Evolutionary conservation across 345 rosid species (phyloP).

Genomic region (Citrus australasica): DNA sequence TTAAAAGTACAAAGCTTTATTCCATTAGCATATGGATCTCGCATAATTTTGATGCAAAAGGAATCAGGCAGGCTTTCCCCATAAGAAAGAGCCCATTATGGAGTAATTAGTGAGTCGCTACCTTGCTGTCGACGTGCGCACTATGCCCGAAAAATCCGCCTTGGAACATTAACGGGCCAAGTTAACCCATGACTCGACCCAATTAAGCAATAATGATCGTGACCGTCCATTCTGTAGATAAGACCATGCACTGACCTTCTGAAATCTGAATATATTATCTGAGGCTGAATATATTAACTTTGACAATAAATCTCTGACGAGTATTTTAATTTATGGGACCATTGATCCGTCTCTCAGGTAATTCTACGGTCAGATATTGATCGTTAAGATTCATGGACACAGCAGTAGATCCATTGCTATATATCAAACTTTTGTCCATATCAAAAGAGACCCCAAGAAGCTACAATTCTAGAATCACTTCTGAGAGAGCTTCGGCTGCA

Average conservation of each 20-base stretch:
- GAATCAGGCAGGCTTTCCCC: slow-evolving; percentile 40
- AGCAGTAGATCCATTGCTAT: not conserved
- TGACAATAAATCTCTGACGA: not conserved
- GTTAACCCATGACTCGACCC: not conserved
- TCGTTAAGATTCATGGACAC: not conserved
- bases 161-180: not conserved
- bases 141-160: slow-evolving; percentile 18
- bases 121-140: not conserved
- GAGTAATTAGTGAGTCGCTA: slow-evolving; percentile 18
- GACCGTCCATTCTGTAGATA: not conserved
- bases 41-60: slow-evolving; percentile 40
- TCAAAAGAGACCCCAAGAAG: not conserved
- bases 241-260: not conserved
- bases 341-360: not conserved
- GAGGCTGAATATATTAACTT: not conserved
- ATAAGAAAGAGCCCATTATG: slow-evolving; percentile 10
- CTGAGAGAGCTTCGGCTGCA: not conserved
- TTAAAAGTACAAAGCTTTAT: slow-evolving; percentile 17
- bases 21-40: slow-evolving; percentile 18
- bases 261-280: not conserved
- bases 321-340: slow-evolving; percentile 17
- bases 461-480: slow-evolving; percentile 8
- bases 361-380: slow-evolving; percentile 23
- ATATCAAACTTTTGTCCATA: not conserved
- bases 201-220: not conserved